phyloP scores from a whole-genome alignment of 1,139 yeast genomes.

The Scheffersomyces quercinus region DNA sequence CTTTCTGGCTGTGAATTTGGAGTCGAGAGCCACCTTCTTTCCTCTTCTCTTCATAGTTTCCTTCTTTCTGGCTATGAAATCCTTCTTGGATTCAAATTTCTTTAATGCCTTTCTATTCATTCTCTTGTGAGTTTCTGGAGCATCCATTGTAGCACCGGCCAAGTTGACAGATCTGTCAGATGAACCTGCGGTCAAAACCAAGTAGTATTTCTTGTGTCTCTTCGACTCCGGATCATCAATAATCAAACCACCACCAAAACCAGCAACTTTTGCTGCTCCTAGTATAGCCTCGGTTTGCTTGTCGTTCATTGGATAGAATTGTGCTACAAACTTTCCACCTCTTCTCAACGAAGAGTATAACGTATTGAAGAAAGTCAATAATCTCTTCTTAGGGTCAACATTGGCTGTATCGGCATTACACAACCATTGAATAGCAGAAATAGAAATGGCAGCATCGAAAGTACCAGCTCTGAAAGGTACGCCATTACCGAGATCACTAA shows the following conservation, averaged over 20 bases:
- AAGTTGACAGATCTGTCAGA: conserved; percentile 70
- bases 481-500: conserved; percentile 92
- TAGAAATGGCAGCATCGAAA: conserved; percentile 94
- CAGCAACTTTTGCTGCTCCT: conserved; percentile 87
- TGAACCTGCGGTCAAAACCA: conserved; percentile 87
- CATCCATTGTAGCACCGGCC: conserved; percentile 77
- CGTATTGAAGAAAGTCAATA: conserved; percentile 81
- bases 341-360: conserved; percentile 81
- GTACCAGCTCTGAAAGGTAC: conserved; percentile 95
- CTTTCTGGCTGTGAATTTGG: conserved; percentile 91
- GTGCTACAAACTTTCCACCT: conserved; percentile 97
- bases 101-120: conserved; percentile 53
- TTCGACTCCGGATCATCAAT: conserved; percentile 93
- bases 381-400: conserved; percentile 84
- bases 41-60: conserved; percentile 92
- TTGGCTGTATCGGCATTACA: conserved; percentile 89
- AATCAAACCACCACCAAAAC: conserved; percentile 94
- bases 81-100: conserved; percentile 72
- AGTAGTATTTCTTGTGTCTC: conserved; percentile 85
- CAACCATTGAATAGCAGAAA: conserved; percentile 96
- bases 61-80: conserved; percentile 86
- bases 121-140: conserved; percentile 47
- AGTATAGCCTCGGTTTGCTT: conserved; percentile 76
- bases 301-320: conserved; percentile 92
- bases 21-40: conserved; percentile 81